Base-by-base conservation (phyloP, 2,329 filamentous ascomycete genomes). In the Pseudocercospora macadamiae region DNA sequence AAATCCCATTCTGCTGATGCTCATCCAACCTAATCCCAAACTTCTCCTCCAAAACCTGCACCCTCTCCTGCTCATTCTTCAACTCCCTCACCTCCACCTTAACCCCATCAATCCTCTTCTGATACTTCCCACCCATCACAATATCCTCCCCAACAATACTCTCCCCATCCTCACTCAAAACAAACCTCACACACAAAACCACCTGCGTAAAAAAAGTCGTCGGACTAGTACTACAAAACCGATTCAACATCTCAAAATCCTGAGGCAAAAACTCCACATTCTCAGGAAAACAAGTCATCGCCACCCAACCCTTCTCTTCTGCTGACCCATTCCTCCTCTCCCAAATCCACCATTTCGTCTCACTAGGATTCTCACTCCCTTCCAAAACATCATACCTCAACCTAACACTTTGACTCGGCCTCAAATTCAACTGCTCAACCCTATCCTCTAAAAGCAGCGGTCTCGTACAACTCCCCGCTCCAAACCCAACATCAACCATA, bases 211-310 rank as follows among this genome's bases (percentile, higher is more conserved):
- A 87, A 68, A 79, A 83, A 60, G 78, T 83, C 34, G 71, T 70
- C 36, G 75, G 70, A 56, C 72, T 76, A 44, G 78, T 78, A 64
- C 82, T 83, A 1, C 82, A 83, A 44, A 70, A 82, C 63, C 77
- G 82, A 72, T 85, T 89, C 76, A 87, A 77, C 1, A 87, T 74
- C 25, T 77, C 79, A 65, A 85, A 89, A 71, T 90, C 87, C 34
- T 74, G 70, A 6, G 79, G 80, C 26, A 83, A 69, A 70, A 88
- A 89, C 70, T 89, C 87, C 21, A 82, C 74, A 54, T 54, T 44
- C 36, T 89, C 84, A 2, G 81, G 80, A 70, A 91, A 91, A 60
- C 80, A 83, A 71, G 90, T 90, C 56, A 80, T 82, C 2, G 82
- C 75, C 25, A 80, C 76, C 84, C 87, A 92, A 1, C 77, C 12